Evolutionary conservation across 495 filamentous ascomycete species (phyloP).

Genomic region (Neurospora sp.): DNA sequence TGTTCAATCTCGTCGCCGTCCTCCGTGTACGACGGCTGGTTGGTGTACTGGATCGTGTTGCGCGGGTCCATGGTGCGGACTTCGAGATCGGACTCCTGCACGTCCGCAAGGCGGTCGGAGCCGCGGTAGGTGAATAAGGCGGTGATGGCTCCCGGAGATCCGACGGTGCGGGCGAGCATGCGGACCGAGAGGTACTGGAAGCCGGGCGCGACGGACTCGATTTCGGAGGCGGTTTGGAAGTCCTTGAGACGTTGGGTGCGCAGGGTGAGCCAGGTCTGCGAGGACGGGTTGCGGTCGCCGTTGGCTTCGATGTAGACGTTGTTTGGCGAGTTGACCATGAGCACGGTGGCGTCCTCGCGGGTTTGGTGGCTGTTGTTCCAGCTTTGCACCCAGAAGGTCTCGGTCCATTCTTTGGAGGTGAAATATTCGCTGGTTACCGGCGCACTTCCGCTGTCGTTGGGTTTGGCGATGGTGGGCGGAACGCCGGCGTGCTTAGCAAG

Average conservation of each 20-base stretch:
- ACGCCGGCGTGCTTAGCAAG: slow-evolving; percentile 27
- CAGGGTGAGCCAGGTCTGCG: slow-evolving; percentile 49
- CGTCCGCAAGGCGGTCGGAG: slow-evolving; percentile 21
- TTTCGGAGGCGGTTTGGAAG: slow-evolving; percentile 55
- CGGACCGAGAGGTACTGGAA: slow-evolving; percentile 54
- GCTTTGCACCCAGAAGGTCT: slow-evolving; percentile 44
- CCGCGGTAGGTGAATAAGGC: slow-evolving; percentile 59
- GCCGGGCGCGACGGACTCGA: slow-evolving; percentile 44
- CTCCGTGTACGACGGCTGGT: slow-evolving; percentile 49
- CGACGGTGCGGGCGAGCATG: slow-evolving; percentile 45
- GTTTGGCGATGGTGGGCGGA: slow-evolving; percentile 24
- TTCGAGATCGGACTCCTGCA: slow-evolving; percentile 72
- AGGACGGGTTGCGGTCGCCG: slow-evolving; percentile 20
- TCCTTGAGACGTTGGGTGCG: slow-evolving; percentile 44
- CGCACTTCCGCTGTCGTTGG: slow-evolving; percentile 20
- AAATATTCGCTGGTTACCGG: slow-evolving; percentile 32
- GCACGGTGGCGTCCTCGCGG: slow-evolving; percentile 30
- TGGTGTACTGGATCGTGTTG: slow-evolving; percentile 56
- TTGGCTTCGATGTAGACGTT: slow-evolving; percentile 54
- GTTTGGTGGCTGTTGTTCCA: slow-evolving; percentile 39
- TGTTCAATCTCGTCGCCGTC: slow-evolving; percentile 34
- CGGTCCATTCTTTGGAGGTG: slow-evolving; percentile 25
- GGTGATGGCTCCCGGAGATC: slow-evolving; percentile 50
- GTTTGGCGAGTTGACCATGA: slow-evolving; percentile 52
- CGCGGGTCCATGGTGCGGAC: slow-evolving; percentile 52